These are phyloP conservation scores for Neofusicoccum cordaticola DNA, from an alignment of 2,329 filamentous ascomycete species.

Conservation along the genomic window DNA sequence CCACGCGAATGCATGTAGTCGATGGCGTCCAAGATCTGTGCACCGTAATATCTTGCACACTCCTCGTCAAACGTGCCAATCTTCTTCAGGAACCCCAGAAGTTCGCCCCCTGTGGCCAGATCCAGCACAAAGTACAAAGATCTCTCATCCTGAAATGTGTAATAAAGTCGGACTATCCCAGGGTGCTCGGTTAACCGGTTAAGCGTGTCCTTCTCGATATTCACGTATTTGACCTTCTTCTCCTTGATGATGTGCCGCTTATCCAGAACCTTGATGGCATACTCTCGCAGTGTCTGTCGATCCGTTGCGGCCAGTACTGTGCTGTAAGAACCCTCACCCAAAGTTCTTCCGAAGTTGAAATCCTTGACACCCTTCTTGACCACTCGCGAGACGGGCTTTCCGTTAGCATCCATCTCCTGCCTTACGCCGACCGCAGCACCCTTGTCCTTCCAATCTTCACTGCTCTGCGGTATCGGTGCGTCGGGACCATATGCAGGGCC, in stretches of 20 bases:
- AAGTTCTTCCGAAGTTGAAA: slow-evolving; percentile 85
- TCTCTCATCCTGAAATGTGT: slow-evolving; percentile 96
- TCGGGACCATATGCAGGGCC: slow-evolving; percentile 56
- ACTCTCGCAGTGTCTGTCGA: slow-evolving; percentile 89
- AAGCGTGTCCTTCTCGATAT: slow-evolving; percentile 97
- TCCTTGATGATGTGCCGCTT: slow-evolving; percentile 99
- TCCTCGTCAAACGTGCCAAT: slow-evolving; percentile 93
- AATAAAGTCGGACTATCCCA: slow-evolving; percentile 93
- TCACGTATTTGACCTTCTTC: slow-evolving; percentile 99
- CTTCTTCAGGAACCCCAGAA: slow-evolving; percentile 89
- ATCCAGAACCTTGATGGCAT: slow-evolving; percentile 96
- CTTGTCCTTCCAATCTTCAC: slow-evolving; percentile 93
- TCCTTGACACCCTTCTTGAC: slow-evolving; percentile 98
- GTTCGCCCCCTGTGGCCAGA: slow-evolving; percentile 84
- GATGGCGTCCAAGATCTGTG: slow-evolving; percentile 93
- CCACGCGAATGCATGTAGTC: slow-evolving; percentile 97
- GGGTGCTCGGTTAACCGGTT: slow-evolving; percentile 96
- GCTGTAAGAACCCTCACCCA: slow-evolving; percentile 97
- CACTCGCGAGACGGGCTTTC: slow-evolving; percentile 74
- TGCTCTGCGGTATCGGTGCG: slow-evolving; percentile 61
- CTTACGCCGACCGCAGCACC: slow-evolving; percentile 83
- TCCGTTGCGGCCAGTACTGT: slow-evolving; percentile 92
- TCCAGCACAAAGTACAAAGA: slow-evolving; percentile 97
- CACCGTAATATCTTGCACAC: slow-evolving; percentile 89
- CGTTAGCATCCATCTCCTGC: slow-evolving; percentile 80